Base-by-base conservation (phyloP, 345 rosid species). In the thale cress (Arabidopsis thaliana) region DNA sequence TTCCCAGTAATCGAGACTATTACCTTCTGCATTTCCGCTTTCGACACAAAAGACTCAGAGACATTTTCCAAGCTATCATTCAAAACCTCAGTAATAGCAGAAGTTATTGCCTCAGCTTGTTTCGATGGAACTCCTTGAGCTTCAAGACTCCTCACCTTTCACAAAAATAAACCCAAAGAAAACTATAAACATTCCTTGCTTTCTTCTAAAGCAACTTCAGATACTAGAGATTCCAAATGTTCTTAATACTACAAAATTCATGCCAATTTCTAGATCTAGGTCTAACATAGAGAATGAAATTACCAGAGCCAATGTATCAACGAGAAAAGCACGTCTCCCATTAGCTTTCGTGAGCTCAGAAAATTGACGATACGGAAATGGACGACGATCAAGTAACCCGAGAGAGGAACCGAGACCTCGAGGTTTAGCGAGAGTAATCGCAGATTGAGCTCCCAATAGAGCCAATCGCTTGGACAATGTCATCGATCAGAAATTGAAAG, bases 51-150 rank as follows among this genome's bases (percentile, higher is more conserved):
- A 49, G 93, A 90, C 65, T 89, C 85, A 0, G 93, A 75, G 1
- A 96, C 93, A 85, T 91, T 96, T 61, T 96, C 99, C 82, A 96
- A 83, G 57, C 98, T 93, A 45, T 91, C 97, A 57, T 91, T 89
- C 77, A 96, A 81, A 46, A 96, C 98, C 79, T 93, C 88, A 1
- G 89, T 93, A 2, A 96, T 88, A 0, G 98, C 93, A 3, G 92
- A 82, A 4, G 96, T 93, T 59, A 96, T 92, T 0, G 98, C 97
- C 81, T 93, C 97, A 4, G 97, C 98, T 67, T 96, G 98, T 81
- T 91, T 93, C 0, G 97, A 83, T 4, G 99, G 98, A 42, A 96
- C 87, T 8, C 91, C 97, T 77, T 91, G 87, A 0, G 91, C 94
- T 79, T 96, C 98, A 51, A 96, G 79, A 59, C 94, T 73, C 73